Base-by-base conservation (phyloP, 192 early-diverging fungal species). In the Chytriomyces hyalinus region DNA sequence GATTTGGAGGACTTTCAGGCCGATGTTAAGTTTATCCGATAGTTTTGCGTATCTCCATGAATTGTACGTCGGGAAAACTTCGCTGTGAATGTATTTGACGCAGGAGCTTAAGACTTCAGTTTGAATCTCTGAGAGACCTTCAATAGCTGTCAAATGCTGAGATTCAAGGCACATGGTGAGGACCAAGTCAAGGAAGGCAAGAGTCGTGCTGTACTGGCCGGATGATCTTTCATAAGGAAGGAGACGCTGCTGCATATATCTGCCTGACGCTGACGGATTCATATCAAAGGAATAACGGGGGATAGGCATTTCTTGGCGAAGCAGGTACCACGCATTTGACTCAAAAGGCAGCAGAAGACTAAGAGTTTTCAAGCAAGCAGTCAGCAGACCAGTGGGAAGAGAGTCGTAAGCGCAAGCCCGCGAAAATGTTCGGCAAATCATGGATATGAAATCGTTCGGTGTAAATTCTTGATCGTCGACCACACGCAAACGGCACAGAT, bases 181-280 rank as follows among this genome's bases (percentile, higher is more conserved):
- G n/a, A 84, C 82, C 24, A 87, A 68, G n/a, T 81, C 80, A 13
- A 88, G 69, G 65, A 85, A 88, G 24, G 83, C 73, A 17, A 88
- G 49, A 6, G 83, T 86, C 24, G 81, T 80, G 6, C 65, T 44
- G 61, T 88, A 88, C 6, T n/a, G 45, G 2, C 84, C 86, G 1
- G 51, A 49, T 9, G 81, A 70, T 20, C 49, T 71, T 71, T 87
- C 86, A 46, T 64, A 76, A 13, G 86, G 86, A 5, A 87, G 71
- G 1, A 87, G 43, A 11, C 82, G 67, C 47, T 82, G 70, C 75
- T 87, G 82, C 78, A 87, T 80, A 57, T 81, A 87, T 65, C 80
- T 74, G 6, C 64, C 49, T n/a, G 43, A 57, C 20, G 59, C 17
- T 7, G 10, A 36, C 26, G n/a, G 49, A 36, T 36, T 46, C 44